Evolutionary conservation across 2,329 filamentous ascomycete species (phyloP).

Genomic region (Rachicladosporium sp.): DNA sequence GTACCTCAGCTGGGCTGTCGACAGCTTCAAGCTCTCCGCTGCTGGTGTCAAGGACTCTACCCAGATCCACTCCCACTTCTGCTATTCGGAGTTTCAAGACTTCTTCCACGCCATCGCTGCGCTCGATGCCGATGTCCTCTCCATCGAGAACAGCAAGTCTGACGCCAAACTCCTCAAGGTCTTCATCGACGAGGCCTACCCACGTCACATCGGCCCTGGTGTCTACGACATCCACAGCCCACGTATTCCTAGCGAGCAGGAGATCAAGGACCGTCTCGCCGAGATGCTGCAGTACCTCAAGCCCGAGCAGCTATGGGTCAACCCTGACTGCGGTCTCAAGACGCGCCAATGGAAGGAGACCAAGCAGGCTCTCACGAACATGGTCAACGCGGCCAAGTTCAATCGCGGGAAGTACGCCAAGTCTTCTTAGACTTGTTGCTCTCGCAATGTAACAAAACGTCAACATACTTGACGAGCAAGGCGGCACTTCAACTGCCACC

Average conservation of each 20-base stretch:
- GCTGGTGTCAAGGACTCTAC: conserved; percentile 88
- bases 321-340: conserved; percentile 99
- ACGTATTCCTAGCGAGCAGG: conserved; percentile 89
- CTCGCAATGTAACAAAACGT: background rate
- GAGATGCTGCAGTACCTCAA: conserved; percentile 97
- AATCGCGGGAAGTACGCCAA: conserved; percentile 57
- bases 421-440: conserved; percentile 6
- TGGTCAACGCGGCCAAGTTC: conserved; percentile 96
- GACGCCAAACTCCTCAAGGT: conserved; percentile 98
- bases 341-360: conserved; percentile 98
- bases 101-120: conserved; percentile 99
- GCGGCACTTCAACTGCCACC: conserved; percentile 11
- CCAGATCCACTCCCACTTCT: conserved; percentile 99
- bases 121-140: conserved; percentile 93
- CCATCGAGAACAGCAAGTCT: conserved; percentile 99
- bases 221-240: conserved; percentile 99
- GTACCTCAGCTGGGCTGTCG: conserved; percentile 94
- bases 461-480: conserved; percentile 2
- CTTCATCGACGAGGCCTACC: conserved; percentile 94
- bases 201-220: conserved; percentile 95
- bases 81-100: conserved; percentile 99
- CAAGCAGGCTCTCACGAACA: conserved; percentile 88
- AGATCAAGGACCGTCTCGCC: conserved; percentile 94
- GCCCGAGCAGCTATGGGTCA: conserved; percentile 98
- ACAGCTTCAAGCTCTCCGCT: conserved; percentile 93